These are phyloP conservation scores for Xylaria sp. DNA, from an alignment of 2,329 filamentous ascomycete genomes.

Conservation along the genomic window DNA sequence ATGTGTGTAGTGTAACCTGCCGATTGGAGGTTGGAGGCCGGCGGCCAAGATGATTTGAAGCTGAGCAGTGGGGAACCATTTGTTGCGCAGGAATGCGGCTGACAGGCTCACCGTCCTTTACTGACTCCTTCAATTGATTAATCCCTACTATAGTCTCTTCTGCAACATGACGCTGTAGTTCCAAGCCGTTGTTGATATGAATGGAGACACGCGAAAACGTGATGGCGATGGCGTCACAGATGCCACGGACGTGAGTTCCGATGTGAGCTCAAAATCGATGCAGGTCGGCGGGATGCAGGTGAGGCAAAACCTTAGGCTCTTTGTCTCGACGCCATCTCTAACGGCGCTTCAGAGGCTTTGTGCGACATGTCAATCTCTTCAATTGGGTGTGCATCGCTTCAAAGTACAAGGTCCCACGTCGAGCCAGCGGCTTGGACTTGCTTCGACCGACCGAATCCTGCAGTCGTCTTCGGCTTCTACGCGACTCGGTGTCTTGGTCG, in stretches of 20 bases:
- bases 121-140: not conserved
- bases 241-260: not conserved
- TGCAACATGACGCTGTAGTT: not conserved
- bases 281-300: not conserved
- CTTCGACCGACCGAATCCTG: not conserved
- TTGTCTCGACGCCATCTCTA: not conserved
- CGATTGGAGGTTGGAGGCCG: not conserved
- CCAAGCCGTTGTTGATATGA: not conserved
- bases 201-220: not conserved
- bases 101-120: not conserved
- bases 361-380: constrained; percentile 14
- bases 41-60: not conserved
- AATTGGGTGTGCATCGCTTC: constrained; percentile 18
- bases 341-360: constrained; percentile 2
- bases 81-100: not conserved
- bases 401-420: constrained; percentile 2
- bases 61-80: not conserved
- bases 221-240: not conserved
- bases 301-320: not conserved
- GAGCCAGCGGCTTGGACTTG: not conserved
- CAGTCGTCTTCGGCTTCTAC: constrained; percentile 8
- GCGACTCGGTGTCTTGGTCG: constrained; percentile 1
- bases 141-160: not conserved
- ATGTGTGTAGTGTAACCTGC: not conserved
- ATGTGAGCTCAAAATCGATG: not conserved